Conservation (phyloP, 1,284 basidiomycete genomes). For the Cutaneotrichosporon sp. region DNA sequence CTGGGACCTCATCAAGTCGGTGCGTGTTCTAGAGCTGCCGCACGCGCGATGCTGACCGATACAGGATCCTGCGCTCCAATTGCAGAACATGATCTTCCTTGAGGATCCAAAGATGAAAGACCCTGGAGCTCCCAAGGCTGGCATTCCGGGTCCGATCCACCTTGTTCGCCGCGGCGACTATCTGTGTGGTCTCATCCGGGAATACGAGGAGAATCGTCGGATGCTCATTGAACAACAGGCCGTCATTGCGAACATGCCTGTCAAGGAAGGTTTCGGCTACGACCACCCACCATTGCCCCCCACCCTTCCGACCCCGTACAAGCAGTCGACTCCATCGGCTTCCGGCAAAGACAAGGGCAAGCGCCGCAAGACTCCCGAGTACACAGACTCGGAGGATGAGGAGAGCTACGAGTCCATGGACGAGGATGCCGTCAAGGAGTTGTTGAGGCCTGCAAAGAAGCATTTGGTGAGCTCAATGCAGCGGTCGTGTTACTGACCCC, state of each 20-base stretch:
- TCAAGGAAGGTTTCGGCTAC: conserved; percentile 43
- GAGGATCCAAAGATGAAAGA: conserved; percentile 79
- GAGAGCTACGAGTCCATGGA: conserved; percentile 83
- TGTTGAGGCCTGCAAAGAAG: conserved; percentile 92
- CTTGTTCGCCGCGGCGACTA: conserved; percentile 96
- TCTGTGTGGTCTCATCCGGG: conserved; percentile 73
- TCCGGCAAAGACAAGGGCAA: conserved; percentile 60
- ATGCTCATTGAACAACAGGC: conserved; percentile 53
- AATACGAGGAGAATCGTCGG: conserved; percentile 86
- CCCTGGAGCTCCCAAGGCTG: conserved; percentile 35
- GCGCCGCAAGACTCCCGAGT: conserved; percentile 80
- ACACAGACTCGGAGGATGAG: conserved; percentile 83
- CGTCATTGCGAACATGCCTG: conserved; percentile 54
- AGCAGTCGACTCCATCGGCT: not conserved
- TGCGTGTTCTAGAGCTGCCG: conserved; percentile 10
- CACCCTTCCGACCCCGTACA: not conserved
- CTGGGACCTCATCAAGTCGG: conserved; percentile 77
- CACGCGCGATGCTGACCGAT: conserved; percentile 5
- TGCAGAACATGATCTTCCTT: conserved; percentile 92
- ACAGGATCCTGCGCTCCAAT: conserved; percentile 72
- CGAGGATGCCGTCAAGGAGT: conserved; percentile 88
- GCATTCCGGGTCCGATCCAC: conserved; percentile 91
- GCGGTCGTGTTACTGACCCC: not conserved
- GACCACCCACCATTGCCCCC: conserved; percentile 31
- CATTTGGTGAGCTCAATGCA: conserved; percentile 63